Base-by-base conservation (phyloP, 352 stramenopile genomes). In the Globisporangium nagaii region DNA sequence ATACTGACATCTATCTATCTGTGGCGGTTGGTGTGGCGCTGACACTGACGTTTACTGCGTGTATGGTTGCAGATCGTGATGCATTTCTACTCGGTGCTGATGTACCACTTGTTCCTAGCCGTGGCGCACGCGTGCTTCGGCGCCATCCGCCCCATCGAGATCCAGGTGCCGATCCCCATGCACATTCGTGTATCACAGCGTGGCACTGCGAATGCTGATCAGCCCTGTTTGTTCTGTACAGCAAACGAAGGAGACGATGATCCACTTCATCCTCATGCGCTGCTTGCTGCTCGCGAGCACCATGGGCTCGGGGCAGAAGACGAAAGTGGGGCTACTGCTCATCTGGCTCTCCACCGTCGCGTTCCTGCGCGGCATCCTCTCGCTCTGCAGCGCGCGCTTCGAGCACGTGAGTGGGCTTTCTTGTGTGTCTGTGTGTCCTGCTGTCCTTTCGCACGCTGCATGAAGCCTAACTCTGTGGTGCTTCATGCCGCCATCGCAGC, bases 231-330 rank as follows among this genome's bases (percentile, higher is more conserved):
- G n/a, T 3, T 13, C 15, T 48, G 11, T 34, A 15, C 27, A 90
- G 66, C 80, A 86, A 72, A 88, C 80, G 22, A 90, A 90, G 40
- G 80, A 90, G 50, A 88, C 75, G 19, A 76, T 90, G 53, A 73
- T 90, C 46, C 78, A 85, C 40, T 90, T 88, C 37, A 58, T 87
- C 19, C 56, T 90, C 51, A 81, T 90, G 67, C 80, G 80, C 28
- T 87, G 73, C 27, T 67, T 88, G 22, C 58, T 90, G 58, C 75
- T 90, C 2, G 75, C 82, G 8, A 87, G 73, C 53, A 90, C 80
- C 25, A 77, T 90, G 64, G 70, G 79, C 40, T 65, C 66, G 1
- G 40, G 56, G 6, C 56, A 70, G 41, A 64, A 75, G 22, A 57
- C 66, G 4, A 68, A 77, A 32, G 41, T 87, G 3, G 77, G 59